Conservation (phyloP, 371 early-diverging fungal species). For the Catenaria anguillulae region DNA sequence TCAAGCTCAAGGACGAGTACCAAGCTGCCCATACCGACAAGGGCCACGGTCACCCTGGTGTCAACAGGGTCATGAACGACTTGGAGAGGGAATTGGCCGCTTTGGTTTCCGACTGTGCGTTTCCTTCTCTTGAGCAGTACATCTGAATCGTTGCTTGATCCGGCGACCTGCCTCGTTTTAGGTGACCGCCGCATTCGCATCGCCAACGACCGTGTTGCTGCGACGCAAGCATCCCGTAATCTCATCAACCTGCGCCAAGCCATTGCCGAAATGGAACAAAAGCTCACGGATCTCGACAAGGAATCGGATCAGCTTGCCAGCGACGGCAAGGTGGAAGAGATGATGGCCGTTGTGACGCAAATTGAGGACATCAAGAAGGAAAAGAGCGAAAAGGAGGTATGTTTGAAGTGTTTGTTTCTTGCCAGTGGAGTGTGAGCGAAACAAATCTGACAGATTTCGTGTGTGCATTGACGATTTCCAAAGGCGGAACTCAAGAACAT, state of each 20-base stretch:
- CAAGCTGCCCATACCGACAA: background rate
- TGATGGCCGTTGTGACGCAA: background rate
- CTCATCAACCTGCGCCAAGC: too few relatives aligned
- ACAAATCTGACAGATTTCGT: background rate
- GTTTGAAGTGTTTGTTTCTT: background rate
- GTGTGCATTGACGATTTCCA: background rate
- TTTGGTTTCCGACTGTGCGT: slow-evolving; percentile 3
- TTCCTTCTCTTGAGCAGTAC: background rate
- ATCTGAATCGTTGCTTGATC: background rate
- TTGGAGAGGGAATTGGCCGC: background rate
- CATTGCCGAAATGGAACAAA: too few relatives aligned
- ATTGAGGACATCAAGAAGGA: slow-evolving; percentile 5
- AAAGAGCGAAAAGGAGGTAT: slow-evolving; percentile 1
- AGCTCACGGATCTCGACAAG: background rate
- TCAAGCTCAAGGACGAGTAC: slow-evolving; percentile 5
- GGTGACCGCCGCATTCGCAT: slow-evolving; percentile 2
- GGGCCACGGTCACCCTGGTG: too few relatives aligned
- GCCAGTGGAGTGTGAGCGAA: too few relatives aligned
- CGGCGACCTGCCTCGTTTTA: too few relatives aligned
- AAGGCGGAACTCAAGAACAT: background rate
- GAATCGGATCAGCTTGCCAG: slow-evolving; percentile 1
- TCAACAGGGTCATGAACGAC: background rate
- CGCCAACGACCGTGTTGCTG: background rate
- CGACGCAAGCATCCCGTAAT: too few relatives aligned
- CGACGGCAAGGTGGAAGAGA: slow-evolving; percentile 4